phyloP scores from a whole-genome alignment of 768 basidiomycete genomes.

The Lentinula boryana region DNA sequence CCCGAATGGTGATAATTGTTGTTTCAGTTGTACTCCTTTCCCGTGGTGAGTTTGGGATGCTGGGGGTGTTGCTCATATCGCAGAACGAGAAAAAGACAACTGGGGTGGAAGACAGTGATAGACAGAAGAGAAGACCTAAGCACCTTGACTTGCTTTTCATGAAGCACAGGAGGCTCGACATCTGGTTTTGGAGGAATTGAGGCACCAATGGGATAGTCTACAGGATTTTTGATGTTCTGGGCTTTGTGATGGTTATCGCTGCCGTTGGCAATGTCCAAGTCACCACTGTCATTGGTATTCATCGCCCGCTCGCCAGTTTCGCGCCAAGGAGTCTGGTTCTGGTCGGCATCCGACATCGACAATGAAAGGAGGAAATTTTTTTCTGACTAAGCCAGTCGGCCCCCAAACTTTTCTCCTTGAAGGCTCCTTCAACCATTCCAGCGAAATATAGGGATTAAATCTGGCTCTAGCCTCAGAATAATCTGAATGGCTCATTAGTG shows the following conservation, averaged over 20 bases:
- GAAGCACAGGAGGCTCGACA: conserved; percentile 16
- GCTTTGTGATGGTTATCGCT: conserved; percentile 22
- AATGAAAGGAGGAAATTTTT: background rate
- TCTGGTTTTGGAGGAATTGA: conserved; percentile 4
- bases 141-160: conserved; percentile 85
- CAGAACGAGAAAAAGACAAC: conserved; percentile 9
- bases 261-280: conserved; percentile 24
- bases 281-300: conserved; percentile 31
- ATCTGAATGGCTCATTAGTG: too few relatives aligned
- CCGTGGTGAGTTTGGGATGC: background rate
- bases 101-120: conserved; percentile 9
- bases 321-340: background rate
- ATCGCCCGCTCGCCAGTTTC: conserved; percentile 35
- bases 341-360: background rate
- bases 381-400: background rate
- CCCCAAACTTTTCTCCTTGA: too few relatives aligned
- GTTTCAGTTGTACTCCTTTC: background rate
- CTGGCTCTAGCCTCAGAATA: too few relatives aligned
- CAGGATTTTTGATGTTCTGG: background rate
- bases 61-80: conserved; percentile 5
- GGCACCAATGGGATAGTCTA: conserved; percentile 41
- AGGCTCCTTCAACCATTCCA: too few relatives aligned
- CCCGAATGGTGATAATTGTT: background rate
- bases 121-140: conserved; percentile 53
- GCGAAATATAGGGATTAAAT: too few relatives aligned